Base-by-base conservation (phyloP, 257 asterid species). In the Fraxinus excelsior region DNA sequence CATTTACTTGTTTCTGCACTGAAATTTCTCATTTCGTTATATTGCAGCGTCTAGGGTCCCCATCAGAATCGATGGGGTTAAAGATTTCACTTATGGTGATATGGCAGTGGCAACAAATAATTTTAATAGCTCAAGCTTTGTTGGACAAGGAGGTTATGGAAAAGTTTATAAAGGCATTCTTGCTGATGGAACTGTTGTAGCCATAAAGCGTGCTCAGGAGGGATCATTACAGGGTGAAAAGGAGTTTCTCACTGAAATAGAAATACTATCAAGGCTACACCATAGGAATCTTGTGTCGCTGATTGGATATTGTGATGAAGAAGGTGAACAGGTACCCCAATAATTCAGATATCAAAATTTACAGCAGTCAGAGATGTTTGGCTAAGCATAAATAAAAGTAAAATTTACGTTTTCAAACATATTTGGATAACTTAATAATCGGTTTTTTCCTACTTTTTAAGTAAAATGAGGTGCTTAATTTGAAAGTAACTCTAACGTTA, bases 141-240 rank as follows among this genome's bases (percentile, higher is more conserved):
- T 93, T 66, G 99, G 99, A 67, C 85, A 90, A 80, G 99, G 99
- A 79, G 99, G 99, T 31, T 96, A 96, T 66, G 99, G 99, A 25
- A 89, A 84, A 77, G 99, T 96, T 69, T 91, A 93, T 66, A 86
- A 86, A 87, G 99, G 99, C 76, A 84, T 87, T 84, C 91, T 96
- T 56, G 87, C 92, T 49, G 90, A 92, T 85, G 96, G 96, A 74
- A 88, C 92, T 12, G 80, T 86, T n/a, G 99, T 96, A 74, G 99
- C 99, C 71, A 83, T 96, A 83, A 96, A 96, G 79, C 98, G 96
- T 38, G 99, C 99, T 64, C 91, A 84, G 79, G 96, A 89, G 86
- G 97, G 98, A 69, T 93, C 99, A 1, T 72, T 96, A 74, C 99
- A 96, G 85, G 99, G 98, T 37, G 97, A 93, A 80, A 92, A 85